Evolutionary conservation across 2,329 filamentous ascomycete species (phyloP), one percentile per base, ranked within the genome.

Genomic region (Aspergillus clavatus): DNA sequence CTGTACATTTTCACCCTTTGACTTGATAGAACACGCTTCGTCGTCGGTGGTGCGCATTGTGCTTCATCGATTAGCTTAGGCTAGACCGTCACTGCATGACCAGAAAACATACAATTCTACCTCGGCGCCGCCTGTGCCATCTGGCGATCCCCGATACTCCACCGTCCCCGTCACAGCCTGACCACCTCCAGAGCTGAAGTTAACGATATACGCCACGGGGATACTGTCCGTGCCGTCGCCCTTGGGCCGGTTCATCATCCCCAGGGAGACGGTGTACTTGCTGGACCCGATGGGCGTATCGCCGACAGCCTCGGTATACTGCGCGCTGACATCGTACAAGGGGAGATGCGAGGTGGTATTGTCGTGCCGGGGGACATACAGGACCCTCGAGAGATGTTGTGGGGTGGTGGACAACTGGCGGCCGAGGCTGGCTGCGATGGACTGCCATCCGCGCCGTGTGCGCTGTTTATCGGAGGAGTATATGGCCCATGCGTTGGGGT

Each of bases 291-390:
- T 43, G n/a, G 42, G 39, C n/a, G 35, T 35, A 24, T 36, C 40
- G 1, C 40, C 36, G 2, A 36, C 35, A 4, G 26, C 37, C 11
- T 31, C 35, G 2, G 31, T 5, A 10, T 47, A 43, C n/a, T 24
- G 36, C 12, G 22, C 7, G 11, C 45, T 47, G 16, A 47, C 22
- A 24, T 47, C 45, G 22, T 41, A 43, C 2, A 47, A 3, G 1
- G 45, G 23, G 4, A 47, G 22, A 16, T 43, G 41, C 14, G 41
- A 24, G 7, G 38, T 33, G 5, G n/a, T 18, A 2, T 3, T 23
- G 23, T 43, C 38, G 16, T 47, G 45, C 5, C 38, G 45, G 11
- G 45, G 45, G 6, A 47, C 23, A 39, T 47, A 43, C n/a, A 47
- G 14, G 7, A 16, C 41, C 4, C 45, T 37, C n/a, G 45, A 43